Percentiles rank a stretch among this genome's conserved stretches.
These are phyloP conservation scores for Amanita fuliginea DNA, from an alignment of 768 basidiomycete genomes.

Conservation along the genomic window DNA sequence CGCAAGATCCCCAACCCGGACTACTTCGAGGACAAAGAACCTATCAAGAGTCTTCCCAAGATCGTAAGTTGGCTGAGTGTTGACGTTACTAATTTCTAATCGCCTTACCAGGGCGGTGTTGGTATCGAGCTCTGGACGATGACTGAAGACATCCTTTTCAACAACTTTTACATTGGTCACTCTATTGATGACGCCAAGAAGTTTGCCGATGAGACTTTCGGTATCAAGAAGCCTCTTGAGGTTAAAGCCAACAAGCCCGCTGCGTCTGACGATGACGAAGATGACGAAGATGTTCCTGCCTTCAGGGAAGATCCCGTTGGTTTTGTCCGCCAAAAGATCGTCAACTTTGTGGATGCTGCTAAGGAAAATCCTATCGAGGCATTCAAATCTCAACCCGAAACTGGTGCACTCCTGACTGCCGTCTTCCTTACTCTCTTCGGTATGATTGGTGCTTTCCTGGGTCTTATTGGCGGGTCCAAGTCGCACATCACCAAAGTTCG, in stretches of 20 bases:
- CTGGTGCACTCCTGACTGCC: slow-evolving; percentile 66
- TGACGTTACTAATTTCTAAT: slow-evolving; percentile 3
- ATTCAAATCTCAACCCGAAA: slow-evolving; percentile 83
- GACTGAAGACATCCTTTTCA: slow-evolving; percentile 91
- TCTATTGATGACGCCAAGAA: slow-evolving; percentile 76
- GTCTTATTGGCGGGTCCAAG: slow-evolving; percentile 64
- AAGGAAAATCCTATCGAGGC: slow-evolving; percentile 70
- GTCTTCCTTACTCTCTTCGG: slow-evolving; percentile 73
- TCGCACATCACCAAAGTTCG: slow-evolving; percentile 62
- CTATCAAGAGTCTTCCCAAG: slow-evolving; percentile 73
- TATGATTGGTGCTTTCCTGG: slow-evolving; percentile 72
- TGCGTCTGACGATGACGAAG: slow-evolving; percentile 37
- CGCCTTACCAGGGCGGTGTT: slow-evolving; percentile 58
- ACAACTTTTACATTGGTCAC: slow-evolving; percentile 92
- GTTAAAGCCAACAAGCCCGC: slow-evolving; percentile 43
- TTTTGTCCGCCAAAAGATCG: slow-evolving; percentile 69
- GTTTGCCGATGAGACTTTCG: slow-evolving; percentile 83
- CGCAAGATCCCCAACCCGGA: slow-evolving; percentile 84
- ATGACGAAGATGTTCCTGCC: slow-evolving; percentile 29
- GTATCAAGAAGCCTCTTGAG: slow-evolving; percentile 81
- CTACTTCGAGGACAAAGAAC: slow-evolving; percentile 82
- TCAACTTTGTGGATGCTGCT: slow-evolving; percentile 71
- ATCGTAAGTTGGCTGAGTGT: slow-evolving; percentile 46
- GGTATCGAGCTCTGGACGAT: slow-evolving; percentile 99
- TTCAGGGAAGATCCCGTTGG: slow-evolving; percentile 70